Conservation (phyloP, 176 grass and related monocot species). For the Oryza meridionalis region DNA sequence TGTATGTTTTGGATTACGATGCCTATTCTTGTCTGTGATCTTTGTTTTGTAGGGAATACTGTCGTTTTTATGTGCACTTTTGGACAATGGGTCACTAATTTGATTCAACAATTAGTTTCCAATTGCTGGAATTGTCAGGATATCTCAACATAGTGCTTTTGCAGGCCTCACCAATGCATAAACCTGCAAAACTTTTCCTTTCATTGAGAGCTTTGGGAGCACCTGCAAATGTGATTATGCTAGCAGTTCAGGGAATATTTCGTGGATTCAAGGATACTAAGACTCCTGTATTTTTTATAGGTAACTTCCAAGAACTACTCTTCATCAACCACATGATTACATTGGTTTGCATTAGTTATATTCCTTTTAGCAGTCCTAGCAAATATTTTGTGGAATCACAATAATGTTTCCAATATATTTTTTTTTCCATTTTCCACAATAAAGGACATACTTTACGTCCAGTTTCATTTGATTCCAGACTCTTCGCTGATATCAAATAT, state of each 20-base stretch:
- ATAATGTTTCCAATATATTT: neutral
- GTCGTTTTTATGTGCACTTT: conserved; percentile 4
- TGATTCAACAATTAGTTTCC: conserved; percentile 4
- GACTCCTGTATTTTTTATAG: conserved; percentile 82
- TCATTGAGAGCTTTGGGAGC: conserved; percentile 87
- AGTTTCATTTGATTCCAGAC: conserved; percentile 27
- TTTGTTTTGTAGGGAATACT: conserved; percentile 9
- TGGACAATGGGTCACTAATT: neutral
- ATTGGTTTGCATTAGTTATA: conserved; percentile 4
- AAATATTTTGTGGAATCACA: conserved; percentile 1
- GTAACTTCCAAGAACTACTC: conserved; percentile 50
- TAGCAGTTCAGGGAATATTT: conserved; percentile 90
- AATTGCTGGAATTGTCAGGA: neutral
- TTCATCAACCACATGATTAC: conserved; percentile 26
- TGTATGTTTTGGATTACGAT: conserved; percentile 63
- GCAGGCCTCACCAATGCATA: conserved; percentile 80
- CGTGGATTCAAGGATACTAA: conserved; percentile 95
- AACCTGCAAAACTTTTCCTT: conserved; percentile 69
- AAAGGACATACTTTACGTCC: neutral
- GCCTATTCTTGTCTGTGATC: neutral
- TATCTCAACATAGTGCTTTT: conserved; percentile 36
- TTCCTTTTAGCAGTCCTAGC: neutral
- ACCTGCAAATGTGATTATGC: conserved; percentile 80
- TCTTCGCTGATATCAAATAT: conserved; percentile 1
- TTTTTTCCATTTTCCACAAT: neutral